phyloP scores from a whole-genome alignment of 768 basidiomycete species.

The Mycena maculata region DNA sequence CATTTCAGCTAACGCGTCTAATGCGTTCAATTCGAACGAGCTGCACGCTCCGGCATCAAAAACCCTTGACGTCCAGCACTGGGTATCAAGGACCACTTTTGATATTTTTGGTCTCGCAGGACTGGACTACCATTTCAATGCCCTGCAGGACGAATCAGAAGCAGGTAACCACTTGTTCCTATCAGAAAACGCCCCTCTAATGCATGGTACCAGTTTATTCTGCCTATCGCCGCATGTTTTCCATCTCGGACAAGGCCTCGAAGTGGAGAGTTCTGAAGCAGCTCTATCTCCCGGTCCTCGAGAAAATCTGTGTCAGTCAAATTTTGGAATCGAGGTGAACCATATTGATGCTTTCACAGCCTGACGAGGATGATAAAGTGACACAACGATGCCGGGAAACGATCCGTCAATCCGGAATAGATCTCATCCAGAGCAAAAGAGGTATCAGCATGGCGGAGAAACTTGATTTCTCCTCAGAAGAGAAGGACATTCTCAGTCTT shows the following conservation, averaged over 20 bases:
- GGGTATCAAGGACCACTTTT: slow-evolving; percentile 71
- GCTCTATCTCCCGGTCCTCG: slow-evolving; percentile 59
- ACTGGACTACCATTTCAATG: slow-evolving; percentile 63
- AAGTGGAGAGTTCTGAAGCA: slow-evolving; percentile 54
- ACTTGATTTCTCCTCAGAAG: slow-evolving; percentile 40
- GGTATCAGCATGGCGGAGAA: slow-evolving; percentile 49
- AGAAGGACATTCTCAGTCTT: slow-evolving; percentile 62
- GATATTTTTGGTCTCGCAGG: slow-evolving; percentile 73
- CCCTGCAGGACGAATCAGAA: slow-evolving; percentile 61
- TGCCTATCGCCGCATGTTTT: slow-evolving; percentile 56
- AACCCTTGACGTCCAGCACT: slow-evolving; percentile 63
- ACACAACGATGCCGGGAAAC: slow-evolving; percentile 52
- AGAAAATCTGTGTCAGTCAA: slow-evolving; percentile 56
- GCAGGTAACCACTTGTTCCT: slow-evolving; percentile 34
- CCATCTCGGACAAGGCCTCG: slow-evolving; percentile 59
- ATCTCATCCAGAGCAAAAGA: slow-evolving; percentile 58
- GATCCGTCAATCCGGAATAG: slow-evolving; percentile 55
- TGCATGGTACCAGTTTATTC: slow-evolving; percentile 18
- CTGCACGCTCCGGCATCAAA: slow-evolving; percentile 7
- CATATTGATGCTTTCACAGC: slow-evolving; percentile 44
- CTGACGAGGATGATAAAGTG: slow-evolving; percentile 52
- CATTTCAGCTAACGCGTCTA: slow-evolving; percentile 33
- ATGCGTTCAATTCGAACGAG: not conserved
- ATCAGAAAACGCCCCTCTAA: too few species aligned
- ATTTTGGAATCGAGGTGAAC: not conserved